These are phyloP conservation scores for Colletotrichum incanum DNA, from an alignment of 2,329 filamentous ascomycete species.

Conservation along the genomic window DNA sequence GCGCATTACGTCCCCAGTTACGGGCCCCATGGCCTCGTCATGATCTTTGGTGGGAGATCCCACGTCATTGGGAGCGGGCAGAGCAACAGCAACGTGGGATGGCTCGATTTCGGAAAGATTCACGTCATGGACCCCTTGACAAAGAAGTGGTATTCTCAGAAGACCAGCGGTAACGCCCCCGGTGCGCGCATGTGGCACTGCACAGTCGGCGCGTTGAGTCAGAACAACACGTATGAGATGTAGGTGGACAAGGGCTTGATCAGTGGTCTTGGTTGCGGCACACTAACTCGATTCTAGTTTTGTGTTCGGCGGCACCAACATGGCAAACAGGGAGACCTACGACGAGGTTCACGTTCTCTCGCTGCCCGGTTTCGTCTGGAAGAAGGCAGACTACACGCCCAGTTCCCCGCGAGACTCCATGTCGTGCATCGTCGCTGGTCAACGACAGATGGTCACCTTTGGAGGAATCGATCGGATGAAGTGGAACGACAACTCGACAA, in stretches of 20 bases:
- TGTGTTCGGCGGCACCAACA: conserved; percentile 42
- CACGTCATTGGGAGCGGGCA: conserved; percentile 11
- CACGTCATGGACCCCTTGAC: conserved; percentile 43
- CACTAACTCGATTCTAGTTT: conserved; percentile 31
- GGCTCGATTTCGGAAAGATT: conserved; percentile 37
- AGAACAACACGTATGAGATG: conserved; percentile 44
- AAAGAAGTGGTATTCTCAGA: conserved; percentile 41
- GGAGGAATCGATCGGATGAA: conserved; percentile 31
- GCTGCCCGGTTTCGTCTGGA: conserved; percentile 45
- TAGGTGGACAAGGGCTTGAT: conserved; percentile 5
- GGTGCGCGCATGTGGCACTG: conserved; percentile 37
- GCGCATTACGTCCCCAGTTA: conserved; percentile 39
- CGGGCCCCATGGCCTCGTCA: conserved; percentile 41
- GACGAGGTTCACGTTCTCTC: conserved; percentile 43
- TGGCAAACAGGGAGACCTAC: background rate
- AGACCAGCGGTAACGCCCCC: conserved; percentile 39
- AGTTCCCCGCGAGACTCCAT: conserved; percentile 29
- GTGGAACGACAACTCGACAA: background rate
- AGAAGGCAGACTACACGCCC: conserved; percentile 35
- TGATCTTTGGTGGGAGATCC: conserved; percentile 37
- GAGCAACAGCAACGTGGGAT: conserved; percentile 20
- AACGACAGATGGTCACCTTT: conserved; percentile 43
- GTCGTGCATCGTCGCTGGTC: conserved; percentile 39
- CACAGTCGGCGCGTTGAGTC: conserved; percentile 34
- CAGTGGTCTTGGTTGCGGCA: background rate